These are phyloP conservation scores for Symbiodinium pilosum DNA, from an alignment of 73 alveolate genomes.

Conservation along the genomic window DNA sequence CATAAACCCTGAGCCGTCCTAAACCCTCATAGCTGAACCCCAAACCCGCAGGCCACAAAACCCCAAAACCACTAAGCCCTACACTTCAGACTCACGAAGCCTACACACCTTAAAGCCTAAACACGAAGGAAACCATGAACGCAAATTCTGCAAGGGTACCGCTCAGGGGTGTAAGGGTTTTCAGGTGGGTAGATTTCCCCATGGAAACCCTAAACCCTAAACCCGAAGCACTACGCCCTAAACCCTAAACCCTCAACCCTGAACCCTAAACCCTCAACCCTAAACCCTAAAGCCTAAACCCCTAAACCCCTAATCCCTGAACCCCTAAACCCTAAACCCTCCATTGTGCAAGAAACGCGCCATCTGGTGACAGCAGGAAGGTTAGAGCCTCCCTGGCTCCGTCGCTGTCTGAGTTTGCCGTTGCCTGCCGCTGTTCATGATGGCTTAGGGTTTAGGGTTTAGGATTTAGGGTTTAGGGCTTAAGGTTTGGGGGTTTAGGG, in stretches of 20 bases:
- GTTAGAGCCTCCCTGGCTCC: slow-evolving; percentile 79
- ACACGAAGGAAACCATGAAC: not conserved
- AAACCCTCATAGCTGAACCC: no score
- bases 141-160: not conserved
- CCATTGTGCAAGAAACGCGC: slow-evolving; percentile 31
- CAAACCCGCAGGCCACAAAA: no score
- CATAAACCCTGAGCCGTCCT: no score
- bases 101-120: not conserved
- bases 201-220: not conserved
- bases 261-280: not conserved
- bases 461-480: not conserved
- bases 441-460: not conserved
- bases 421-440: not conserved
- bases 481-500: not conserved
- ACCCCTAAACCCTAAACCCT: not conserved
- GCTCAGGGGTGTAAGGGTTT: no score
- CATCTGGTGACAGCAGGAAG: slow-evolving; percentile 73
- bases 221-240: not conserved
- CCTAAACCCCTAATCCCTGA: not conserved
- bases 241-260: not conserved
- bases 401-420: not conserved
- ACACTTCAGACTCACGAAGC: no score
- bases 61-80: no score
- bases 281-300: not conserved
- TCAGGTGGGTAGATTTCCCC: no score